phyloP scores from a whole-genome alignment of 2,329 filamentous ascomycete genomes.

The Fusarium tupiense region DNA sequence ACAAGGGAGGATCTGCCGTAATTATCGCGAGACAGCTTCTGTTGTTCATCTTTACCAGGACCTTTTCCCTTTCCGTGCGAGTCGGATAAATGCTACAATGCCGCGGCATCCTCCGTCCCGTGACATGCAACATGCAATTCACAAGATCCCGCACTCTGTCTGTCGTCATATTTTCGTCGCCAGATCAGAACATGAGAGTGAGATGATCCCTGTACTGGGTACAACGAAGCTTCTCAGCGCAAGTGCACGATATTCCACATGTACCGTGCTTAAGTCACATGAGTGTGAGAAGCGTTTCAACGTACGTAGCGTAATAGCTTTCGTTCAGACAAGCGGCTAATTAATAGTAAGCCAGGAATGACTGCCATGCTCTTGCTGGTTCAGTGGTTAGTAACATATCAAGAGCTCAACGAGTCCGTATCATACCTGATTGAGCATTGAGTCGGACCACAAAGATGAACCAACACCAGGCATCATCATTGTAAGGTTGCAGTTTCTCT shows the following conservation, averaged over 20 bases:
- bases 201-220: constrained; percentile 3
- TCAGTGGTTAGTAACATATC: background rate
- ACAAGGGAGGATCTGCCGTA: constrained; percentile 36
- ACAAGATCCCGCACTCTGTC: constrained; percentile 17
- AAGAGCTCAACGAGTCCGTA: background rate
- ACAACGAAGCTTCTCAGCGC: background rate
- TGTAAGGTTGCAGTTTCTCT: background rate
- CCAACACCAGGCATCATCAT: constrained; percentile 12
- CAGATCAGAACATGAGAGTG: constrained; percentile 8
- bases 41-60: constrained; percentile 25
- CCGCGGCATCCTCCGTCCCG: constrained; percentile 28
- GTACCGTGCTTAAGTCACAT: background rate
- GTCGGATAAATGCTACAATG: constrained; percentile 25
- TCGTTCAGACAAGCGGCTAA: background rate
- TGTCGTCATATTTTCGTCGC: constrained; percentile 21
- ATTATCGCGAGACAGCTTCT: constrained; percentile 38
- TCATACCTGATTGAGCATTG: background rate
- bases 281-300: background rate
- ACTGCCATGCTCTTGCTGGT: background rate
- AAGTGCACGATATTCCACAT: background rate
- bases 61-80: constrained; percentile 8
- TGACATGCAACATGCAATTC: background rate
- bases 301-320: background rate
- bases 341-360: background rate
- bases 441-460: background rate